Evolutionary conservation across 305 asterid genomes (phyloP).

Genomic region (Fraxinus nigra): DNA sequence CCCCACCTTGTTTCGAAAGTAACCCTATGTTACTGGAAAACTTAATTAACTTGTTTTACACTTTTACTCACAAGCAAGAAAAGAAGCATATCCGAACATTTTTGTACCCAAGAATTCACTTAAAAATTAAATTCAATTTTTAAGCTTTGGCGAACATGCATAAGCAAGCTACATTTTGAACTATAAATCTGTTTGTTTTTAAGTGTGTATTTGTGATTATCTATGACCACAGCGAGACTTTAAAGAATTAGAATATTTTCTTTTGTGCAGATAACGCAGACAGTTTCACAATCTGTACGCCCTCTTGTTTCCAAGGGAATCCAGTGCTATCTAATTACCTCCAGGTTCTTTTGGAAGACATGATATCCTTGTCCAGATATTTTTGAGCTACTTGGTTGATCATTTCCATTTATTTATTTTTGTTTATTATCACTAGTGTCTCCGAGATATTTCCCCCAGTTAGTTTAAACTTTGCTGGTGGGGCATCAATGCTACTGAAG

Average conservation of each 20-base stretch:
- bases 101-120: not conserved
- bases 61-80: not conserved
- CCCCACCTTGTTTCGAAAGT: not conserved
- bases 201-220: not conserved
- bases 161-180: not conserved
- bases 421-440: slow-evolving; percentile 16
- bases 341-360: slow-evolving; percentile 33
- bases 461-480: slow-evolving; percentile 47
- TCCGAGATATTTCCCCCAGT: slow-evolving; percentile 46
- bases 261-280: slow-evolving; percentile 36
- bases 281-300: slow-evolving; percentile 43
- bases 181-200: not conserved
- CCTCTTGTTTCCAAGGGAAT: slow-evolving; percentile 36
- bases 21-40: not conserved
- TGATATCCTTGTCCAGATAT: not conserved
- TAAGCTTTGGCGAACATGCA: not conserved
- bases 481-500: slow-evolving; percentile 44
- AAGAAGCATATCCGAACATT: not conserved
- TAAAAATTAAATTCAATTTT: not conserved
- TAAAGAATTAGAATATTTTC: not conserved
- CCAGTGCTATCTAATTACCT: slow-evolving; percentile 40
- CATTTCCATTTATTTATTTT: not conserved
- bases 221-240: not conserved
- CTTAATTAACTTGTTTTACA: not conserved
- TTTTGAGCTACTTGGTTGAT: not conserved